Evolutionary conservation across 805 yeast genomes (phyloP), one percentile per base, ranked within the genome.

Genomic region (Saccharomycopsis capsularis): DNA sequence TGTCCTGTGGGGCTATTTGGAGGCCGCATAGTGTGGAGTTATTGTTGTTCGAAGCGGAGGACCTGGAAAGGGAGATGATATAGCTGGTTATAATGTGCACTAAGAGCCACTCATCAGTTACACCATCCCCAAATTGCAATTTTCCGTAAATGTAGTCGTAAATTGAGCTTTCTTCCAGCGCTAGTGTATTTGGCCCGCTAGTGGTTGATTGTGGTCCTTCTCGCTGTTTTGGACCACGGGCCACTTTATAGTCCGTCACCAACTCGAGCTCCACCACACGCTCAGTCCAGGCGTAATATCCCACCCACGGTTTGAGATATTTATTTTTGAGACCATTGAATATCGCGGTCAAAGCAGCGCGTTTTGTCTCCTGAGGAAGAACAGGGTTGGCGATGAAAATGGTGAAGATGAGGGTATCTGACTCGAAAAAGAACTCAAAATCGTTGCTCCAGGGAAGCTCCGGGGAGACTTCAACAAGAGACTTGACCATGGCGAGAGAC

Each of bases 81-180:
- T 7, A 29, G 32, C 13, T 29, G 13, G 32, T 29, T 4, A 79
- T 56, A 0, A 78, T 44, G 4, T 65, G 59, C 1, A 71, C 59
- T 3, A 78, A 53, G 4, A 80, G 57, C 62, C 71, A 63, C 48
- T 73, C 74, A 55, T 79, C 83, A 11, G 62, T 64, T 19, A 64
- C 48, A 13, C 65, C 59, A 29, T 70, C 73, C 18, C 75, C 79
- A 48, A 68, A 72, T 1, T 57, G 66, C n/a, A 62, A 21, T 19
- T 56, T 54, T 2, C 68, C 68, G 42, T 56, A 57, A 2, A 68
- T 57, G 50, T 60, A 60, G 1, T 36, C n/a, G 15, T 27, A 6
- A 1, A 44, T 51, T 9, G 32, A 29, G 13, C 32, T 64, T 18
- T 63, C 48, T n/a, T n/a, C n/a, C n/a, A n/a, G n/a, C n/a, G n/a